Base-by-base conservation (phyloP, 768 basidiomycete species). In the Leccinum incarnatum region DNA sequence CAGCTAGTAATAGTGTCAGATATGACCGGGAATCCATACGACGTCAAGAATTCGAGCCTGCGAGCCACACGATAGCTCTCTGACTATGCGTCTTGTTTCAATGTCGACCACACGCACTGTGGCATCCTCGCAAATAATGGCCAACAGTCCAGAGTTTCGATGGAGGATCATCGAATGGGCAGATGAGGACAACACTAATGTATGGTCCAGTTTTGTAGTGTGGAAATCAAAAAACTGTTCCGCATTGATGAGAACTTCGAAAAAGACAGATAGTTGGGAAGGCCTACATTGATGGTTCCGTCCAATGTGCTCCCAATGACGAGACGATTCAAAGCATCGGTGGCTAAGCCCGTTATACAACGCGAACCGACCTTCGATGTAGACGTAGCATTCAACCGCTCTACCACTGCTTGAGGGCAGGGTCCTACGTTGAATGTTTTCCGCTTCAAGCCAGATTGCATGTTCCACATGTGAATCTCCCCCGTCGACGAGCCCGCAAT, bases 161-260 rank as follows among this genome's bases (percentile, higher is more conserved):
- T 99, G 91, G 19, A 98, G 78, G 3, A 79, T 72, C 63, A 95
- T 80, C 2, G 90, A 88, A 21, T 84, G 83, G 19, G 85, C 81
- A 14, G 85, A 77, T 5, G 93, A 87, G 2, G 91, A 80, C 2
- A 97, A 67, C 10, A 84, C 74, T 51, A 94, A 56, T 0, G 85
- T 85, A 54, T 88, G 75, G 59, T 89, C 83, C 58, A 93, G 76
- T 65, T 85, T 84, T 10, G 91, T 85, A 3, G 88, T 87, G 67
- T 96, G 93, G 74, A 99, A 98, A 71, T 98, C 91, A 66, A 98
- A 99, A 77, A 98, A 98, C 95, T 99, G 65, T 5, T 23, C 19
- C 14, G 29, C 14, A 14, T 32, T 14, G 27, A 59, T 57, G 27
- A 58, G 55, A 49, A 54, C 34, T 12, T 53, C 4, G 9, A 40